Evolutionary conservation across 202 grass and related monocot genomes (phyloP).

Genomic region (Eragrostis tef): DNA sequence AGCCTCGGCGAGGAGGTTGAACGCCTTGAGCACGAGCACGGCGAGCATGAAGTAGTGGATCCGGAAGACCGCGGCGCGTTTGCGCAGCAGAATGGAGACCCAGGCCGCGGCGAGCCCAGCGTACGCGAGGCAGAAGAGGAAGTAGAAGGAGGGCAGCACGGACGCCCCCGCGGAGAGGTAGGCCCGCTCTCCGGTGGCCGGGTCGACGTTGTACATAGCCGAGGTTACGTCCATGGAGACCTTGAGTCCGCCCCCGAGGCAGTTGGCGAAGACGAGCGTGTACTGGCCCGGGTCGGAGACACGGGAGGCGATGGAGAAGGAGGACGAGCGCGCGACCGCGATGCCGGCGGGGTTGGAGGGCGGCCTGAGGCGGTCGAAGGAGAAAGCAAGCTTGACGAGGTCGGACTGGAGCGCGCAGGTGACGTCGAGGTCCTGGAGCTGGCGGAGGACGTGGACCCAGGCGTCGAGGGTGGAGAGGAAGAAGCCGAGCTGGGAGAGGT

Average conservation of each 20-base stretch:
- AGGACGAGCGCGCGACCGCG: slow-evolving; percentile 66
- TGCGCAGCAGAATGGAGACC: slow-evolving; percentile 71
- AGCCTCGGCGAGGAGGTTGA: slow-evolving; percentile 83
- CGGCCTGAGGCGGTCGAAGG: slow-evolving; percentile 71
- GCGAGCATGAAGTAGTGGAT: slow-evolving; percentile 99
- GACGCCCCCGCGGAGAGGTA: slow-evolving; percentile 85
- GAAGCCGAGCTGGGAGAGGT: slow-evolving; percentile 88
- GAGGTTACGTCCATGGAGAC: slow-evolving; percentile 83
- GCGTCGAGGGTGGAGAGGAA: slow-evolving; percentile 94
- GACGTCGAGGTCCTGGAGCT: slow-evolving; percentile 84
- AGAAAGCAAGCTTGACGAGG: slow-evolving; percentile 73
- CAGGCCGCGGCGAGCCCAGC: slow-evolving; percentile 64
- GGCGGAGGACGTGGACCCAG: slow-evolving; percentile 87
- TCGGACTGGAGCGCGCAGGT: slow-evolving; percentile 89
- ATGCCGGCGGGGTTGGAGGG: slow-evolving; percentile 69
- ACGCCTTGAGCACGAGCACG: slow-evolving; percentile 77
- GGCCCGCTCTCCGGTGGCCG: slow-evolving; percentile 40
- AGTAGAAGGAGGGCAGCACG: slow-evolving; percentile 75
- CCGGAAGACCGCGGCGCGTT: slow-evolving; percentile 71
- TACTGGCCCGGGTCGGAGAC: slow-evolving; percentile 77
- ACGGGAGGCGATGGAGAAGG: slow-evolving; percentile 52
- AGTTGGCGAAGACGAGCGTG: slow-evolving; percentile 92
- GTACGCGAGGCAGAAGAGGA: slow-evolving; percentile 71
- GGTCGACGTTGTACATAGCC: slow-evolving; percentile 86
- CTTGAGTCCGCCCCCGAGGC: slow-evolving; percentile 57